These are phyloP conservation scores for Vairimorpha ceranae DNA, from an alignment of 371 early-diverging fungal genomes.

Conservation along the genomic window DNA sequence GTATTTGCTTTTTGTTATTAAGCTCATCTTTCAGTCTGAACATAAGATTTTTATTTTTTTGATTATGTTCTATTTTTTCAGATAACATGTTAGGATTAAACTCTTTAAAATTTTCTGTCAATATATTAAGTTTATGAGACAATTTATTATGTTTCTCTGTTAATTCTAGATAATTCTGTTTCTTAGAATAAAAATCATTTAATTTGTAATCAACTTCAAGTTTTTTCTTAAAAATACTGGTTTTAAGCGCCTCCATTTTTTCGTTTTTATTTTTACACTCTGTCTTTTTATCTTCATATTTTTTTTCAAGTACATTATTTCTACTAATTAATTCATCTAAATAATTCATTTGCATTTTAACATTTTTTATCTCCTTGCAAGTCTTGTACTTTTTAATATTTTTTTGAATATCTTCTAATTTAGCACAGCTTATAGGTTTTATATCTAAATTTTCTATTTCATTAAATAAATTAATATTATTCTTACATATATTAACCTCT, in stretches of 20 bases:
- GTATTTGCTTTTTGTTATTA: not conserved
- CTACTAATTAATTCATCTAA: conserved; percentile 70
- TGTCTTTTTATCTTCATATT: not conserved
- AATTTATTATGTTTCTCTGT: not conserved
- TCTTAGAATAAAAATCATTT: not conserved
- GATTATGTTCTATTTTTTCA: not conserved
- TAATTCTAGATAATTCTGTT: not conserved
- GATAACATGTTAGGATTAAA: not conserved
- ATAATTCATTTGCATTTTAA: conserved; percentile 67
- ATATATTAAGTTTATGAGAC: not conserved
- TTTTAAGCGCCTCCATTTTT: not conserved
- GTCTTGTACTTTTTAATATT: conserved; percentile 69
- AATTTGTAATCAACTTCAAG: not conserved
- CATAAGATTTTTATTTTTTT: not conserved
- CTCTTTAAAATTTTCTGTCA: not conserved
- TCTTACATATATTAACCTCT: not conserved
- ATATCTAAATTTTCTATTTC: conserved; percentile 10
- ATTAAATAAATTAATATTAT: not conserved
- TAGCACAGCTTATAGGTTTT: conserved; percentile 49
- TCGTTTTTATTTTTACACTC: conserved; percentile 13
- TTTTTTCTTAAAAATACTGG: not conserved
- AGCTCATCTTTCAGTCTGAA: not conserved
- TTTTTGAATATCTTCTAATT: conserved; percentile 72
- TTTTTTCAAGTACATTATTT: conserved; percentile 62
- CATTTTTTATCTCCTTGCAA: conserved; percentile 67